A percentile compares a stretch with the other conserved stretches of the same genome.
Conservation (phyloP, 208 protist genomes). For the Endotrypanum monterogeii region DNA sequence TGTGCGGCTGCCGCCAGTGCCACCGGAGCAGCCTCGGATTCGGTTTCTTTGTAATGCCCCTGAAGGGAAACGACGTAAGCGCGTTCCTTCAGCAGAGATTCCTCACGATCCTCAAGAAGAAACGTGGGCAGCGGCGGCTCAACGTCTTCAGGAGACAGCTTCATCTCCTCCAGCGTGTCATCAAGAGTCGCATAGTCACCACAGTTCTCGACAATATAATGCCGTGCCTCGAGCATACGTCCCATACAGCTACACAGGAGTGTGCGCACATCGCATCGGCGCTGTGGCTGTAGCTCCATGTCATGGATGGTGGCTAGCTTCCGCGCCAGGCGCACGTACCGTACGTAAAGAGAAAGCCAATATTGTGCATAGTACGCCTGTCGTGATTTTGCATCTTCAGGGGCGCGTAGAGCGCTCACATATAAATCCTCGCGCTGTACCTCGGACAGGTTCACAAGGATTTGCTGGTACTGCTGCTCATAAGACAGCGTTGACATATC, state of each 20-base stretch:
- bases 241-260: slow-evolving; percentile 92
- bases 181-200: slow-evolving; percentile 89
- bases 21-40: slow-evolving; percentile 66
- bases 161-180: slow-evolving; percentile 92
- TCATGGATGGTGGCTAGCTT: slow-evolving; percentile 89
- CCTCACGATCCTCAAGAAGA: slow-evolving; percentile 84
- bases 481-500: slow-evolving; percentile 83
- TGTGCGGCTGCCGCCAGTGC: slow-evolving; percentile 33
- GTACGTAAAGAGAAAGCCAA: slow-evolving; percentile 90
- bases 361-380: slow-evolving; percentile 71
- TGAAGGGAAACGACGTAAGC: slow-evolving; percentile 80
- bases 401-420: slow-evolving; percentile 41
- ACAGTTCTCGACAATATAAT: slow-evolving; percentile 68
- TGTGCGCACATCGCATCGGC: slow-evolving; percentile 87
- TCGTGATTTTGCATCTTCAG: slow-evolving; percentile 44
- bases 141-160: slow-evolving; percentile 79
- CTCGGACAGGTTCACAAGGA: slow-evolving; percentile 65
- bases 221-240: slow-evolving; percentile 94
- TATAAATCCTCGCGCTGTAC: slow-evolving; percentile 70
- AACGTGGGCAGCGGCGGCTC: slow-evolving; percentile 91
- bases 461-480: slow-evolving; percentile 78
- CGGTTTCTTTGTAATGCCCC: slow-evolving; percentile 67
- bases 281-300: slow-evolving; percentile 94
- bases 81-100: slow-evolving; percentile 68
- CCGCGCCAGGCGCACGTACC: slow-evolving; percentile 86